Conservation (phyloP, 805 yeast species). For the Jamesozyma spencerorum region DNA sequence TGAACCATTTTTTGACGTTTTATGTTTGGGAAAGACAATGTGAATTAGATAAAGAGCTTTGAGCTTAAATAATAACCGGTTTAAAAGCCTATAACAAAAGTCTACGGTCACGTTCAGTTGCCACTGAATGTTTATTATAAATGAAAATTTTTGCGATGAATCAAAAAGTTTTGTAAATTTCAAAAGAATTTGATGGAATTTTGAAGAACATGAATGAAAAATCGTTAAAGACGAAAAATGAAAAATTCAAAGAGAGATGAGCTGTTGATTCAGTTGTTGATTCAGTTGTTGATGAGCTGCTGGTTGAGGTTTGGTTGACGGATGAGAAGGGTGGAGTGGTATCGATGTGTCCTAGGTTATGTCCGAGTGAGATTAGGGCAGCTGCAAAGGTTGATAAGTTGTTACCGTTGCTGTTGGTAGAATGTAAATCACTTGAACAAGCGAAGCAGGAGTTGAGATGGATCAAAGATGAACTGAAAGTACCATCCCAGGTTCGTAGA, state of each 20-base stretch:
- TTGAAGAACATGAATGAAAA: conserved; percentile 1
- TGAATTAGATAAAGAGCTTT: background rate
- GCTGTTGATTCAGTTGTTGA: background rate
- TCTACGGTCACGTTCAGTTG: too few relatives aligned
- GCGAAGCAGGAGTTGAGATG: conserved; percentile 23
- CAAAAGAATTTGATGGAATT: background rate
- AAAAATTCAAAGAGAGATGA: background rate
- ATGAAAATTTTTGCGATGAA: too few relatives aligned
- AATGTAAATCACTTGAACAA: conserved; percentile 17
- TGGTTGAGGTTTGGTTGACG: background rate
- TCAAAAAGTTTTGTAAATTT: background rate
- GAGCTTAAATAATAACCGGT: too few relatives aligned
- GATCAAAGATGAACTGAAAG: conserved; percentile 16
- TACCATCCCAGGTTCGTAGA: conserved; percentile 1
- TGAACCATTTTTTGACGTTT: conserved; percentile 50
- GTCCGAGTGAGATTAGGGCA: conserved; percentile 9
- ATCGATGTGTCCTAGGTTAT: conserved; percentile 17
- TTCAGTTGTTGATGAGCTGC: background rate
- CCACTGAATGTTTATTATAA: too few relatives aligned
- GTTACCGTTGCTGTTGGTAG: conserved; percentile 23
- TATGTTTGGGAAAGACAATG: background rate
- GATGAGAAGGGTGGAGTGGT: background rate
- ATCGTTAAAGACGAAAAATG: background rate
- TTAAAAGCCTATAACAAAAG: too few relatives aligned
- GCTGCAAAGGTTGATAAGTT: conserved; percentile 12